Conservation (phyloP, 2,329 filamentous ascomycete genomes). For the Diaporthe ilicicola region DNA sequence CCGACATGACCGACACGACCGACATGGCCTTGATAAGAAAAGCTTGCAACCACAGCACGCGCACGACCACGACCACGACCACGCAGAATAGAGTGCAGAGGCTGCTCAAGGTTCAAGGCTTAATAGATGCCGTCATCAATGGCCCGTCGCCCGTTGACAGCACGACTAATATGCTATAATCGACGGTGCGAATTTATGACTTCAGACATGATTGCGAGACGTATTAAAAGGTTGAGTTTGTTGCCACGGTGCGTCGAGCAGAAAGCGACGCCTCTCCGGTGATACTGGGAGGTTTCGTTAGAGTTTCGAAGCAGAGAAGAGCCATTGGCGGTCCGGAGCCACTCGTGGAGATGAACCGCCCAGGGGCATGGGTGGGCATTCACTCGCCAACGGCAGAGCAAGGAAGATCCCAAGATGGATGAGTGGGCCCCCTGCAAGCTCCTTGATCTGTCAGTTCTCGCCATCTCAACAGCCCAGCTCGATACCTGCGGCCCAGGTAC, state of each 20-base stretch:
- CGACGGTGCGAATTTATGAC: not conserved
- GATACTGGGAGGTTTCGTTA: constrained; percentile 30
- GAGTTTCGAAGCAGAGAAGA: constrained; percentile 29
- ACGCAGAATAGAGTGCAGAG: not conserved
- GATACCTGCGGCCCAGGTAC: constrained; percentile 19
- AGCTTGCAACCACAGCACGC: not conserved
- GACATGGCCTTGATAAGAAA: not conserved
- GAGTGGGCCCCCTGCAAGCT: constrained; percentile 5
- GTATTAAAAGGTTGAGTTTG: not conserved
- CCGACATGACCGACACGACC: not conserved
- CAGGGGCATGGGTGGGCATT: constrained; percentile 16
- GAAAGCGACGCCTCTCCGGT: constrained; percentile 10
- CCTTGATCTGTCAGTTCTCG: constrained; percentile 29
- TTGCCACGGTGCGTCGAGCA: constrained; percentile 20
- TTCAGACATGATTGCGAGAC: constrained; percentile 10
- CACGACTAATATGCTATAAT: not conserved
- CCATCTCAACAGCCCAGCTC: constrained; percentile 10
- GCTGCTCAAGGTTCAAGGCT: constrained; percentile 17
- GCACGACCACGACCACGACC: no score
- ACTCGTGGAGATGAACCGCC: constrained; percentile 22
- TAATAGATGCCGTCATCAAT: constrained; percentile 15
- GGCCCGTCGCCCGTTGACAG: constrained; percentile 7
- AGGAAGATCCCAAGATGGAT: constrained; percentile 18
- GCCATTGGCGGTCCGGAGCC: constrained; percentile 25
- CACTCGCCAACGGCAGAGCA: constrained; percentile 10